Evolutionary conservation across 768 basidiomycete genomes (phyloP), one percentile per base, ranked within the genome.

Genomic region (Boletus huronensis): DNA sequence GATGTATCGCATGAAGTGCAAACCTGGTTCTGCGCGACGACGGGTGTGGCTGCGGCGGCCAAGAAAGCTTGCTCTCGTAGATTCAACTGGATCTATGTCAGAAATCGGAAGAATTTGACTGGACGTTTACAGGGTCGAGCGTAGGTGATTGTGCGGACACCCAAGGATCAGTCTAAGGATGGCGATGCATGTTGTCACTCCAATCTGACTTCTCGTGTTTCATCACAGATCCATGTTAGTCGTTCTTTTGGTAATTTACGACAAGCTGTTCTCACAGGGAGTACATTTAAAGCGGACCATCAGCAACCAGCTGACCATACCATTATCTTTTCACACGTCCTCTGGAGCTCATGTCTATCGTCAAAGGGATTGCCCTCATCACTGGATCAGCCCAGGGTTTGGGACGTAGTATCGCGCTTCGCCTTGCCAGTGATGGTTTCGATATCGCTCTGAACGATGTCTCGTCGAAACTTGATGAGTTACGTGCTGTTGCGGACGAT

Each of bases 361-460:
- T 53, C 29, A 76, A 55, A 39, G 70, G 75, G 13, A 46, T 65
- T 29, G 67, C 69, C 1, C 60, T 73, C 42, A 40, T 72, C 40
- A 73, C 70, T 19, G 69, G 70, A 26, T 62, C 66, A 3, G 64
- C 64, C 0, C 69, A 65, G 46, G 69, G 70, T 10, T 57, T 72
- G n/a, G 72, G 72, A 1, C 58, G 42, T 10, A 31, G 40, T 8
- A 62, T 64, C 17, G 59, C 57, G 1, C 58, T 64, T 32, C 62
- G 59, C 19, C 57, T 61, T 5, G 57, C 65, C 1, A 51, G 19
- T 8, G 65, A 63, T 32, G 64, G 65, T 28, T 68, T 65, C 50
- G 59, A 72, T 23, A 48, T 73, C 10, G 68, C 62, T 14, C 40
- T 73, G 9, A 69, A 70, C 40, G 68, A 73, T 39, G 17, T 72